Evolutionary conservation across 768 basidiomycete species (phyloP), one percentile per base, ranked within the genome.

Genomic region (Boletus sensibilis): DNA sequence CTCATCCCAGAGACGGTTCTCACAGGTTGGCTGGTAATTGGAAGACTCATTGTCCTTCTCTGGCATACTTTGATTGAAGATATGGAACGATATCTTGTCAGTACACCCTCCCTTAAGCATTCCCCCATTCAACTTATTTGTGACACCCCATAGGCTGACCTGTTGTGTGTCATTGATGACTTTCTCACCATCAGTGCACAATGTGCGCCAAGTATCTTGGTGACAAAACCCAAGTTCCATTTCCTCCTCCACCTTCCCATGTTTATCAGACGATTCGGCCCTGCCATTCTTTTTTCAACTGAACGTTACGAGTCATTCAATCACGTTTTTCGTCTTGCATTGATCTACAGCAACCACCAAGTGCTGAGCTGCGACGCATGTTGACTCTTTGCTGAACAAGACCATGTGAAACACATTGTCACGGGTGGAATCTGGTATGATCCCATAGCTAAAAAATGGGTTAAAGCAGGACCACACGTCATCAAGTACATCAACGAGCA

Each of bases 51-150:
- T 0, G 72, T 76, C 0, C 63, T 79, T 0, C 60, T 81, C 0
- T 82, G 80, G 80, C 59, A 77, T 11, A 68, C 71, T 0, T 68
- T 72, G 55, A 80, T 81, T n/a, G 43, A 57, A 0, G 60, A 79
- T 45, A 61, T 65, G 18, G 65, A 74, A 5, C 46, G 63, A 18
- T 81, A 79, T 58, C 20, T 75, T 31, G 10, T n/a, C n/a, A n/a
- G n/a, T n/a, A n/a, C n/a, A n/a, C n/a, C n/a, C n/a, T n/a, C n/a
- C n/a, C n/a, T n/a, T n/a, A n/a, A n/a, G n/a, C n/a, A n/a, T n/a
- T n/a, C n/a, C n/a, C n/a, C n/a, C n/a, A n/a, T n/a, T n/a, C n/a
- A n/a, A n/a, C n/a, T n/a, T n/a, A n/a, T n/a, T n/a, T n/a, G n/a
- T n/a, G n/a, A n/a, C n/a, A n/a, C n/a, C n/a, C n/a, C n/a, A n/a